These are phyloP conservation scores for Lactifluus piperatus DNA, from an alignment of 768 basidiomycete genomes.

Conservation along the genomic window DNA sequence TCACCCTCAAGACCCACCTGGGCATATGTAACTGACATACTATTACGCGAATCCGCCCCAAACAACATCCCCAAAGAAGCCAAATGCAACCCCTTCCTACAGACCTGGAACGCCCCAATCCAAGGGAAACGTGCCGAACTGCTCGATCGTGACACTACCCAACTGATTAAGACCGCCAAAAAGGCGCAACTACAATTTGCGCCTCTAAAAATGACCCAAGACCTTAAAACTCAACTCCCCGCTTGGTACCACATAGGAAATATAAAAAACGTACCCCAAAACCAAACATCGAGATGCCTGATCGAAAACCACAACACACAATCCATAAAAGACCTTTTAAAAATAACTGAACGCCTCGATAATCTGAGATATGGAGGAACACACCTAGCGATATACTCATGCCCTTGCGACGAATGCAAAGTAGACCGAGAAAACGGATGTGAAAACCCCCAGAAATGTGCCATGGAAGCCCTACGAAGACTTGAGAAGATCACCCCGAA, in stretches of 20 bases:
- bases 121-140: not conserved
- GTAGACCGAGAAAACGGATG: not conserved
- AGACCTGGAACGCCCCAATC: conserved; percentile 1
- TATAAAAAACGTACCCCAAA: not conserved
- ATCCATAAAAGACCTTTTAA: not conserved
- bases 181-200: not conserved
- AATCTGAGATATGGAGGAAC: no score
- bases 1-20: not conserved
- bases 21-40: conserved; percentile 7
- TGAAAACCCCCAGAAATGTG: not conserved
- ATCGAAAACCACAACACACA: not conserved
- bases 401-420: not conserved
- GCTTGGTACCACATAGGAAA: conserved; percentile 15
- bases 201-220: not conserved
- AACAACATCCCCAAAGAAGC: fast-evolving
- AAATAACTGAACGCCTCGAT: no score
- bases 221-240: conserved; percentile 1
- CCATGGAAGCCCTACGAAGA: not conserved
- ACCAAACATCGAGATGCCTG: not conserved
- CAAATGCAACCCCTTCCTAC: conserved; percentile 8
- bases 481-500: not conserved
- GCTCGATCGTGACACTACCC: not conserved
- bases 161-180: conserved; percentile 2
- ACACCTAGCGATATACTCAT: not conserved
- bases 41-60: not conserved